Percentiles rank a stretch among this genome's conserved stretches.
phyloP scores from a whole-genome alignment of 768 basidiomycete genomes.

The Nidularia pulvinata region DNA sequence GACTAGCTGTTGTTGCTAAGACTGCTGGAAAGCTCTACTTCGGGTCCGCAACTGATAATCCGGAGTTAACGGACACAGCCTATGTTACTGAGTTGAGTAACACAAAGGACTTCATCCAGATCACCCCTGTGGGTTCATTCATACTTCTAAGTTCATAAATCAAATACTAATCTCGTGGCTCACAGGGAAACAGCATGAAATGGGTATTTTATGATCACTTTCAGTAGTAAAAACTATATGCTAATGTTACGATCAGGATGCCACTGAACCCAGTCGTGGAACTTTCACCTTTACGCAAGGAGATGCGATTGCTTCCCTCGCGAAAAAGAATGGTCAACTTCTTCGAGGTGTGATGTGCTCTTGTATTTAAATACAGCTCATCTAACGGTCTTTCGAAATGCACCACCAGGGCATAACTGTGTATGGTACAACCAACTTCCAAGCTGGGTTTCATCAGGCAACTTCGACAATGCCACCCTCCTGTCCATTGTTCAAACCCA shows the following conservation, averaged over 20 bases:
- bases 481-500: constrained; percentile 46
- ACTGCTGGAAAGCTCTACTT: constrained; percentile 46
- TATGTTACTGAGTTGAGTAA: constrained; percentile 37
- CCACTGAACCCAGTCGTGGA: constrained; percentile 49
- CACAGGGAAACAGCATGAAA: constrained; percentile 48
- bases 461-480: constrained; percentile 37
- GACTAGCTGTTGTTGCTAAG: constrained; percentile 22
- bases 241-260: constrained; percentile 34
- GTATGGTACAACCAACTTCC: constrained; percentile 58
- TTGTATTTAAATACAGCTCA: background rate
- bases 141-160: background rate
- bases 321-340: constrained; percentile 43
- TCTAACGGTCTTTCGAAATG: background rate
- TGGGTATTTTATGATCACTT: constrained; percentile 34
- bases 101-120: constrained; percentile 34
- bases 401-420: constrained; percentile 35
- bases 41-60: constrained; percentile 49
- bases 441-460: constrained; percentile 44
- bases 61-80: constrained; percentile 35
- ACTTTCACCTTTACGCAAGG: constrained; percentile 47
- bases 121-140: constrained; percentile 35
- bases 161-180: constrained; percentile 9
- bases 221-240: constrained; percentile 23
- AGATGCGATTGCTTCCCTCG: constrained; percentile 43
- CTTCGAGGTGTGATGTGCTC: constrained; percentile 30